Base-by-base conservation (phyloP, 1,139 yeast species). In the Saccharomyces hybrid region DNA sequence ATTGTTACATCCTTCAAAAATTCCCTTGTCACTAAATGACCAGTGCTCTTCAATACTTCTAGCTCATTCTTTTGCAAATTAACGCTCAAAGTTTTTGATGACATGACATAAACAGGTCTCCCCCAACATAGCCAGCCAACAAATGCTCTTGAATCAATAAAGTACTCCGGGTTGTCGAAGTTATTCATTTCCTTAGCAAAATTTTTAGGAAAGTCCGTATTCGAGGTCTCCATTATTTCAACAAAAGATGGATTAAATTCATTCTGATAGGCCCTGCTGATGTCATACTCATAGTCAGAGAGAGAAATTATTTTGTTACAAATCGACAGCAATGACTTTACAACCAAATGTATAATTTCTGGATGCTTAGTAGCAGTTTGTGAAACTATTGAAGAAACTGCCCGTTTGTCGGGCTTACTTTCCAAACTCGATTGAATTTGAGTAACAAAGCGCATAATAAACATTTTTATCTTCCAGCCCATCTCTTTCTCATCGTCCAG, bases 71-170 rank as follows among this genome's bases (percentile, higher is more conserved):
- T 73, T 3, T 67, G 69, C 42, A 81, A 72, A 9, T 71, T 64
- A 31, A 79, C 61, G 1, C 72, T 69, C 7, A 66, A 60, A 4
- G 69, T 58, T 1, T 55, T 53, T 11, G 65, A 46, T 6, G 60
- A 59, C 3, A 68, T 55, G 1, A 80, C 95, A 32, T 71, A 67
- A 71, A 88, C 67, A 0, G 71, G 59, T 9, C 79, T 72, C 16
- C 85, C 88, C 96, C 97, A 89, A 52, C 86, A 84, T 16, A 88
- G 71, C 85, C 95, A 88, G 0, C 97, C 96, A 11, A 74, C 71
- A 64, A 74, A 76, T 2, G 79, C 73, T 54, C 78, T 79, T 32
- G 77, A 76, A 64, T 86, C 93, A 58, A 85, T 73, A 61, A 72
- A 86, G 63, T 74, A 86, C 1, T 66, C 64, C 1, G 89, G 85